phyloP scores from a whole-genome alignment of 805 yeast genomes.

The Kodamaea fukazawae region DNA sequence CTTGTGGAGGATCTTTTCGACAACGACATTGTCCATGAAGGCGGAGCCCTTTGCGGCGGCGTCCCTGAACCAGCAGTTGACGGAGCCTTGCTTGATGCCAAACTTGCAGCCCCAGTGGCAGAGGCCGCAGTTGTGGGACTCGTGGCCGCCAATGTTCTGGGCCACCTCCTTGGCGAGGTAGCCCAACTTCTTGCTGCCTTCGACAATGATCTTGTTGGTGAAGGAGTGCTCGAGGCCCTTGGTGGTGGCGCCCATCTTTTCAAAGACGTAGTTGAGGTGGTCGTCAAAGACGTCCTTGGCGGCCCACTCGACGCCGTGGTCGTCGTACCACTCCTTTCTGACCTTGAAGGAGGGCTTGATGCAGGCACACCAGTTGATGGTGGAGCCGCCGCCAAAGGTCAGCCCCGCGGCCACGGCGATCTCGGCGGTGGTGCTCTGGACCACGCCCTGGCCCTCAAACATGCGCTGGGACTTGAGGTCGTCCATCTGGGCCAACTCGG shows the following conservation, averaged over 20 bases:
- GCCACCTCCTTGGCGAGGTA: conserved; percentile 39
- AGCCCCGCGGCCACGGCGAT: conserved; percentile 46
- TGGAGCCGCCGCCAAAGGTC: conserved; percentile 57
- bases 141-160: conserved; percentile 47
- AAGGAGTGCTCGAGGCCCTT: conserved; percentile 42
- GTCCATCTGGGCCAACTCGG: conserved; percentile 30
- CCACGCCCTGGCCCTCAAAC: conserved; percentile 40
- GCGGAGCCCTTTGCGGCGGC: conserved; percentile 46
- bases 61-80: conserved; percentile 48
- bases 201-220: conserved; percentile 42
- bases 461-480: conserved; percentile 38
- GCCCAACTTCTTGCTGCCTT: conserved; percentile 46
- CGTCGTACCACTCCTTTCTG: conserved; percentile 50
- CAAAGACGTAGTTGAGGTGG: conserved; percentile 44
- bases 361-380: conserved; percentile 58
- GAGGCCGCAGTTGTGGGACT: conserved; percentile 45
- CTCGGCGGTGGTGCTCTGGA: conserved; percentile 35
- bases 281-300: conserved; percentile 41
- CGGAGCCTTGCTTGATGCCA: conserved; percentile 53
- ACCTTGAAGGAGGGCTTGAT: conserved; percentile 49
- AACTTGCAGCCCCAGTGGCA: conserved; percentile 49
- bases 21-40: conserved; percentile 46
- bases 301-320: conserved; percentile 46
- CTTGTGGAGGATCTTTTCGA: conserved; percentile 34
- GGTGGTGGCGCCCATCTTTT: conserved; percentile 46